A percentile compares a stretch with the other conserved stretches of the same genome.
Evolutionary conservation across 257 asterid species (phyloP).

Genomic region (Scutellaria minor): DNA sequence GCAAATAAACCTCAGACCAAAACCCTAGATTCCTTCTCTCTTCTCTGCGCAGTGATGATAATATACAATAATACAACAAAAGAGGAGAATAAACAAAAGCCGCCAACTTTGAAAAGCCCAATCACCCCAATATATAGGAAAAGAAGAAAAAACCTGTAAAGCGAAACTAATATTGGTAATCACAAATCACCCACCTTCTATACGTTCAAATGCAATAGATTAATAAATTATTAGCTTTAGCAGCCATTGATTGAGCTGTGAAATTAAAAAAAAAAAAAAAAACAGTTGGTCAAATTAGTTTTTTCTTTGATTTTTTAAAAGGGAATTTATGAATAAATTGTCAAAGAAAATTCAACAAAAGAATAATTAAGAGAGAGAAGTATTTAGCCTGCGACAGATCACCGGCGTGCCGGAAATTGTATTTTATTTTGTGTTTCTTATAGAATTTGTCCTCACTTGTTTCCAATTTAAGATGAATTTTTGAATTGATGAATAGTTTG

Average conservation of each 20-base stretch:
- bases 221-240: too few relatives aligned
- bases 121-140: background rate
- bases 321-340: too few relatives aligned
- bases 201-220: background rate
- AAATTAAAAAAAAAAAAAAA: background rate
- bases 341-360: background rate
- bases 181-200: background rate
- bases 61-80: background rate
- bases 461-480: too few relatives aligned
- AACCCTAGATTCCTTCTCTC: background rate
- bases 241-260: slow-evolving; percentile 23
- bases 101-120: slow-evolving; percentile 9
- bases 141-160: slow-evolving; percentile 17
- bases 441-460: too few relatives aligned
- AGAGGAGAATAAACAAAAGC: background rate
- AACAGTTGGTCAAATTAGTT: slow-evolving; percentile 1
- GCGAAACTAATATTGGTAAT: too few relatives aligned
- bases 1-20: slow-evolving; percentile 2
- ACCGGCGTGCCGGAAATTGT: background rate
- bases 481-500: too few relatives aligned
- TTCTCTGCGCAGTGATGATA: background rate
- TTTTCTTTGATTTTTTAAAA: background rate
- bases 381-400: background rate
- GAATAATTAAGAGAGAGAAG: background rate
- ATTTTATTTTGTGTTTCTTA: background rate